Base-by-base conservation (phyloP, 192 early-diverging fungal genomes). In the Polychytrium aggregatum region DNA sequence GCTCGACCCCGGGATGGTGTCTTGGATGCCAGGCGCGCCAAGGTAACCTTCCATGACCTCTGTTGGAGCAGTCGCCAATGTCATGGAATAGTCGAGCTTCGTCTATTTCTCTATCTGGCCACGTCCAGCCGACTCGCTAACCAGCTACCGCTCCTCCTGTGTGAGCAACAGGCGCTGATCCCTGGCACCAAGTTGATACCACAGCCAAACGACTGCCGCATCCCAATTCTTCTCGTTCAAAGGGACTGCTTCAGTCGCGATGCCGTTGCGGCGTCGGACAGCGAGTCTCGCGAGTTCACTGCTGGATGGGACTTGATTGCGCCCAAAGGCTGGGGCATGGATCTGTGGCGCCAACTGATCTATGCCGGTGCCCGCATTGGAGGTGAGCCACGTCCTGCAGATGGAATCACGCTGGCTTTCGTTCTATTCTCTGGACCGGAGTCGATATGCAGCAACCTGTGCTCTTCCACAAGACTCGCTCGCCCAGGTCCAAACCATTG, bases 191-290 rank as follows among this genome's bases (percentile, higher is more conserved):
- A 76, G 42, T 56, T 92, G 11, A 18, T 24, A 16, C 64, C 68
- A 1, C 60, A 55, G 7, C 50, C 68, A 20, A 38, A 51, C 2
- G 91, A 92, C 55, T 59, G 70, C 20, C 61, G 52, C 11, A 72
- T 97, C 0, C 92, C 94, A 2, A 48, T 98, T 22, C 55, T 98
- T 1, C 70, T 95, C 3, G 53, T 92, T 4, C 89, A 90, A 57
- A 72, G 87, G 13, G 82, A 82, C 24, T 35, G 36, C 18, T 37
- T 11, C 16, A 42, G 46, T 38, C 36, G 30, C 13, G 38, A 52
- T 34, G 10, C 64, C 37, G 16, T 35, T 46, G 29, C 57, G 40
- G 27, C 52, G 0, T 61, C 58, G 4, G 67, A 60, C 24, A 70
- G 61, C 9, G 79, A 78, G 47, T 68, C 55, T 26, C 55, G 61